Evolutionary conservation across 257 asterid genomes (phyloP), one percentile per base, ranked within the genome.

Genomic region (Ehretia macrophylla): DNA sequence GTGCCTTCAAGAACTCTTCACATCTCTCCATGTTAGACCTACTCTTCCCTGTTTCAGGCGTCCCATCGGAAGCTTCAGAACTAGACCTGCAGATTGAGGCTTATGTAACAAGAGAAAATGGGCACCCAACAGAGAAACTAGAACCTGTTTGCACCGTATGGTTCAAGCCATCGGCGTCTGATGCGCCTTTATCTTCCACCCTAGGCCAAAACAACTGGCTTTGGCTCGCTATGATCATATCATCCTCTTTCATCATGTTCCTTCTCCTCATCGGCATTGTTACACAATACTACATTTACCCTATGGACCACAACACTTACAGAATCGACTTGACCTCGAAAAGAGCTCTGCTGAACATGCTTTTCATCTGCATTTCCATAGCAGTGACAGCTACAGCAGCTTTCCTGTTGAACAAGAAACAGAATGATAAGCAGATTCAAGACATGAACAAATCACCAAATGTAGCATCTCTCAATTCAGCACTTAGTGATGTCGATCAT

Each of bases 321-420:
- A 12, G 18, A 22, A 52, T 6, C 6, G 57, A 52, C 5, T 20
- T 52, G 38, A 52, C 57, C 18, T 12, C 57, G 14, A 52, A 52
- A 52, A 52, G 57, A 14, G 57, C 57, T 52, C 17, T 52, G 35
- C 11, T 21, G 32, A 52, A 52, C 11, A 52, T 52, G 79, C 10
- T 86, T 55, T 69, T 89, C 67, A 55, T 93, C 21, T 87, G 80
- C 69, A 77, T 79, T 65, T 75, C 92, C 23, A 79, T 93, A 37
- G 82, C 59, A 3, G 47, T 74, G 8, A 66, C 90, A 8, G 80
- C 97, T 8, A 85, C 81, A 27, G 64, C 70, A 8, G 96, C 83
- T 22, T 89, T 86, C 59, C 63, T 89, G 32, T 85, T 91, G 96
- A 93, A 86, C 88, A 89, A 93, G 84, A 93, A 75, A 48, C 70